Evolutionary conservation across 1,284 basidiomycete species (phyloP), one percentile per base, ranked within the genome.

Genomic region (Apiotrichum akiyoshidainum): DNA sequence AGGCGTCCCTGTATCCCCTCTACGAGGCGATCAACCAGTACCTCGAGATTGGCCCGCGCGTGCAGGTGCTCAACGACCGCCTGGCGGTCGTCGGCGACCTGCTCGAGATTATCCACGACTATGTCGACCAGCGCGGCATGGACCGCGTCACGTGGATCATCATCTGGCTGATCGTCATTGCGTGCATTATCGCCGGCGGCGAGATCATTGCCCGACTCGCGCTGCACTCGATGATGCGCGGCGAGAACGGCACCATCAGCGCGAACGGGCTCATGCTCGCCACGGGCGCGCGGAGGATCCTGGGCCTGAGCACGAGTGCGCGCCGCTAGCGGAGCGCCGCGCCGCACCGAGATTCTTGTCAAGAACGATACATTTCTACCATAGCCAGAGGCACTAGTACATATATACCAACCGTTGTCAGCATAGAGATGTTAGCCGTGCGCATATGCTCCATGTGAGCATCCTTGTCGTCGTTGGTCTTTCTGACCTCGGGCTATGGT

Each of bases 11-110:
- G 68, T 88, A 90, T 70, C 88, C 87, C 49, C 77, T 97, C 37
- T 97, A 97, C 74, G 90, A 94, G 70, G 92, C 93, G 0, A 92
- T 95, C 51, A 81, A 92, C 61, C 92, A 94, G 67, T 98, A 98
- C 72, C 89, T 97, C 82, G 93, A 98, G 78, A 92, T 96, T 54
- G 86, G 86, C 45, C 85, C 84, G 14, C 80, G 94, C 37, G 92
- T 95, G 17, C 85, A 88, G 71, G 89, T 88, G 21, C 78, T 98
- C 65, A 96, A 96, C 71, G 93, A 96, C 74, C 87, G 91, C 60
- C 79, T 96, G 46, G 86, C 86, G 0, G 89, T 95, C 3, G 90
- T 90, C 9, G 90, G 89, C 68, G 92, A 91, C 79, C 83, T 94
- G 75, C 82, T 94, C 54, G 89, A 90, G 65, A 90, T 90, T 54